Evolutionary conservation across 768 basidiomycete genomes (phyloP).

Genomic region (Tylopilus rubrobrunneus): DNA sequence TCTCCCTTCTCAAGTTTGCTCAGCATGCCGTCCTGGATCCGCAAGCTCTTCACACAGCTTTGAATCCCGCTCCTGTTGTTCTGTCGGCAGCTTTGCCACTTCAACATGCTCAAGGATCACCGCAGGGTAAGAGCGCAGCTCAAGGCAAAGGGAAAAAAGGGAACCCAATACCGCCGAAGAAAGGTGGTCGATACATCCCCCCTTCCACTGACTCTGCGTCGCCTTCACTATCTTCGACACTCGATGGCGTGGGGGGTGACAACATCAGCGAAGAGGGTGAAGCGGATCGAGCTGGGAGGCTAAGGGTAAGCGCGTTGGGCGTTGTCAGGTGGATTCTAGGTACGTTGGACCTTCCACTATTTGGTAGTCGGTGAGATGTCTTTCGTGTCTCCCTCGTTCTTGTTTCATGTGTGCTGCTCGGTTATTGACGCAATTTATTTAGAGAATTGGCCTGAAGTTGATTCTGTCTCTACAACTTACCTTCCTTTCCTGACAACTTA

Average conservation of each 20-base stretch:
- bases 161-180: constrained; percentile 22
- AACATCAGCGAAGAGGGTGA: constrained; percentile 59
- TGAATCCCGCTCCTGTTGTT: constrained; percentile 62
- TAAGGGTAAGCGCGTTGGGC: constrained; percentile 68
- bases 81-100: constrained; percentile 11
- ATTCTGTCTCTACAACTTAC: constrained; percentile 1
- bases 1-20: constrained; percentile 46
- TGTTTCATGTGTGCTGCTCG: background rate
- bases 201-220: constrained; percentile 32
- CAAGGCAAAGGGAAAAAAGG: constrained; percentile 22
- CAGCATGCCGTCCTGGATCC: constrained; percentile 61
- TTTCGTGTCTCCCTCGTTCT: background rate
- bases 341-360: constrained; percentile 32
- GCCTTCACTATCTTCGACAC: constrained; percentile 17
- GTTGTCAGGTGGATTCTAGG: constrained; percentile 61
- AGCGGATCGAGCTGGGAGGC: constrained; percentile 62
- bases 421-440: background rate
- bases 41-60: constrained; percentile 46
- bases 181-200: constrained; percentile 30
- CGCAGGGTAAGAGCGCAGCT: constrained; percentile 2
- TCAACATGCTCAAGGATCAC: background rate
- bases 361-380: background rate
- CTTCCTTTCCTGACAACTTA: constrained; percentile 1
- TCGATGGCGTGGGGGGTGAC: constrained; percentile 21
- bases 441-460: constrained; percentile 17